Evolutionary conservation across 148 eudicot species (phyloP), one percentile per base, ranked within the genome.

Genomic region (Vaccinium myrtillus): DNA sequence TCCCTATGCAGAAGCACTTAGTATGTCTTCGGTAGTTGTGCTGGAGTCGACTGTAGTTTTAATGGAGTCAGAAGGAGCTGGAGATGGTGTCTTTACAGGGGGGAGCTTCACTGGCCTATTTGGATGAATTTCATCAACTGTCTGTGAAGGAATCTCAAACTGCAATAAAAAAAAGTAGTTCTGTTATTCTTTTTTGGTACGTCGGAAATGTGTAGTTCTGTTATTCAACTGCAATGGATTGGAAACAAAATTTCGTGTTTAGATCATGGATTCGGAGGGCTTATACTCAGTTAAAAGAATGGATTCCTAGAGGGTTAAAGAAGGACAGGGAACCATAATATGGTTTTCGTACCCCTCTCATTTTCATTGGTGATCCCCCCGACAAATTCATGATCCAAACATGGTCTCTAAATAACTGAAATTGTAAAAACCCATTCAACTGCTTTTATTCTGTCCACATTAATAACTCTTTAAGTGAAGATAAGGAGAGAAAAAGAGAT

Each of bases 81-180:
- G 84, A 30, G 91, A 81, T 27, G 82, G 91, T 83, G 90, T 88
- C 86, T 86, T 85, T 75, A 25, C 77, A 1, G 90, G 53, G 13
- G 92, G 93, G 16, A 94, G 94, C 81, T 84, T 85, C 18, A 84
- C 58, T 84, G 98, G 94, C 86, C 98, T 88, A 86, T 90, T 92
- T 77, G 99, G 92, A 74, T 94, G 98, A 86, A 93, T 90, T 87
- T 93, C 87, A 63, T 91, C 89, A 13, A 94, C 94, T 83, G 80
- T 83, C 86, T 94, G 89, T 46, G 87, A 78, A n/a, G 98, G 94
- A 86, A 93, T 84, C 51, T 96, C 95, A 91, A 93, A 96, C 99
- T 94, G 97, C 90, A 90, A 50, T 56, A 56, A 75, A 80, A 49
- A n/a, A n/a, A 43, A 32, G 16, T 27, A 75, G 53, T 25, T 54